Base-by-base conservation (phyloP, 352 stramenopile species). In the Pythium scleroteichum region DNA sequence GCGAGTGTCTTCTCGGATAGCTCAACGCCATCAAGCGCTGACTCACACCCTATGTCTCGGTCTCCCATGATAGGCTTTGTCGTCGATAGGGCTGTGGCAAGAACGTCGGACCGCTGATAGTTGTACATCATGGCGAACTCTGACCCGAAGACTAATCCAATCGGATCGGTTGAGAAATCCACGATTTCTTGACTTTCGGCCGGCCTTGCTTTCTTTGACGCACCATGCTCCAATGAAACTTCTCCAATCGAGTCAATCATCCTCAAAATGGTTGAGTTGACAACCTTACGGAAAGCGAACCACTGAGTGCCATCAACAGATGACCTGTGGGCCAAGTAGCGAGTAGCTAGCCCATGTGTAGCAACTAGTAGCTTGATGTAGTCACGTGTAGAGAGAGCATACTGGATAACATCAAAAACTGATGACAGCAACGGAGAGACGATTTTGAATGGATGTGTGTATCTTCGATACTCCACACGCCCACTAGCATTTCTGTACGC, bases 201-300 rank as follows among this genome's bases (percentile, higher is more conserved):
- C 0, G 61, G 23, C 14, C 54, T 59, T 17, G 55, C 48, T 44
- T 59, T 69, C 62, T 69, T 69, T 6, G 49, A 19, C 14, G 62
- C 60, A 3, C 60, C 60, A 24, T 68, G 60, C 16, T 67, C 59
- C 8, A 55, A 12, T 4, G 51, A 39, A 32, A 56, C 45, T 6
- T 67, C 45, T 13, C 22, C n/a, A 1, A 38, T 2, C 14, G 12
- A 38, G 16, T 20, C 35, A 17, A 22, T 42, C 14, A 22, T 23
- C 35, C 19, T 58, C 22, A 41, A 24, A 3, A 59, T 26, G 7
- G 48, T 35, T 20, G 39, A 22, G 33, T 24, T 20, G 10, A 69
- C 19, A 3, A 69, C 44, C 1, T 8, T 13, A 14, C 24, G 41
- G n/a, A 69, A 64, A 8, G 62, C 47, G 5, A 17, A 38, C 62